A percentile compares a stretch with the other conserved stretches of the same genome.
Evolutionary conservation across 768 basidiomycete species (phyloP).

Genomic region (Bullera alba): DNA sequence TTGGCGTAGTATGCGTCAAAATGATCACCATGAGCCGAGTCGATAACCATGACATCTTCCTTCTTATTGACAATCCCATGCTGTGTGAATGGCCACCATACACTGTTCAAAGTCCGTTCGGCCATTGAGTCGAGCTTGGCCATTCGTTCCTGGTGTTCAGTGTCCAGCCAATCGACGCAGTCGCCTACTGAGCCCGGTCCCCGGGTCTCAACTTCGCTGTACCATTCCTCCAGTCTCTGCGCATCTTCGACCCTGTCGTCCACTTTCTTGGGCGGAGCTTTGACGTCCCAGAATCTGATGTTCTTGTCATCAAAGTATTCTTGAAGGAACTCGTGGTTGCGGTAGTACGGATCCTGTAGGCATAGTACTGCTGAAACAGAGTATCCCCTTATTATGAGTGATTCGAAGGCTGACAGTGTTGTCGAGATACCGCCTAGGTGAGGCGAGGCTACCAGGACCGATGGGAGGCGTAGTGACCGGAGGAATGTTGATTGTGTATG

Average conservation of each 20-base stretch:
- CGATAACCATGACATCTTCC: slow-evolving; percentile 77
- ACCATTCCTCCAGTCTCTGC: slow-evolving; percentile 62
- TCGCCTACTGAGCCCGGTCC: slow-evolving; percentile 46
- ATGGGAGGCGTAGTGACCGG: slow-evolving; percentile 78
- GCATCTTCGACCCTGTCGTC: slow-evolving; percentile 50
- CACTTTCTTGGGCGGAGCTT: slow-evolving; percentile 39
- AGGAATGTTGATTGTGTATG: slow-evolving; percentile 77
- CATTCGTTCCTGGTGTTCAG: slow-evolving; percentile 61
- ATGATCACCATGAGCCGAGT: slow-evolving; percentile 79
- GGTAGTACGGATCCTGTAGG: slow-evolving; percentile 79
- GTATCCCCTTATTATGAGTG: slow-evolving; percentile 81
- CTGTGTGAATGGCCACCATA: slow-evolving; percentile 99
- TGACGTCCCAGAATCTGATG: slow-evolving; percentile 42
- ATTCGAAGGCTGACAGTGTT: slow-evolving; percentile 88
- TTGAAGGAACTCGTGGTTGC: slow-evolving; percentile 73
- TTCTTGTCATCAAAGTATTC: slow-evolving; percentile 71
- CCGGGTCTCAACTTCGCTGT: slow-evolving; percentile 45
- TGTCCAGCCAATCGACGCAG: slow-evolving; percentile 58
- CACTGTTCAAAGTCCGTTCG: slow-evolving; percentile 61
- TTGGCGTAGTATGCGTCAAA: slow-evolving; percentile 62
- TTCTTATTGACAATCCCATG: slow-evolving; percentile 59
- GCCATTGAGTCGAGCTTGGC: slow-evolving; percentile 71
- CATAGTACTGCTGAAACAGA: slow-evolving; percentile 74
- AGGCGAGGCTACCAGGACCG: slow-evolving; percentile 77
- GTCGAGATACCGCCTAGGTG: slow-evolving; percentile 89